Base-by-base conservation (phyloP, 2,329 filamentous ascomycete genomes). In the Colletotrichum sp. region DNA sequence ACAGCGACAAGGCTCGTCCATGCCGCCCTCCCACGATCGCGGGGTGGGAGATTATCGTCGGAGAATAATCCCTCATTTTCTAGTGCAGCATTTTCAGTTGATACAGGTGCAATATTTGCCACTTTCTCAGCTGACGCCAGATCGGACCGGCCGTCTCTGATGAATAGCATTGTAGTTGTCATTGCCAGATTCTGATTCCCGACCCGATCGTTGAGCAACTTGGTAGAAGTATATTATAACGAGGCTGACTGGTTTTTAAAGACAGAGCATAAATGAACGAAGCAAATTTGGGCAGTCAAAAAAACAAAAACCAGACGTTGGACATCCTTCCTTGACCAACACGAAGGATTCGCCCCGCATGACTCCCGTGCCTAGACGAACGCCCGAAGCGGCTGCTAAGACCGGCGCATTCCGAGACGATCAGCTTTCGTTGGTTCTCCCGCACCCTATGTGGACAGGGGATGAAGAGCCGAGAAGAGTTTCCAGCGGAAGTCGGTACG, bases 1-100 rank as follows among this genome's bases (percentile, higher is more conserved):
- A 72, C 64, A 16, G 70, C 34, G n/a, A 69, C 8, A 2, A 72
- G 70, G 21, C 64, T 72, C 1, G 34, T 36, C 70, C 70, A 72
- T 26, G 64, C 70, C 4, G 64, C 52, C 18, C 21, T 69, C 1
- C 70, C 64, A 52, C 16, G 52, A 18, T 72, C 70, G 3, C 36
- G 70, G 7, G 70, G 64, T 12, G 52, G 64, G 6, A 72, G 52
- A 3, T 49, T 34, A 8, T 67, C 26, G 5, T 15, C 36, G n/a
- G 8, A 16, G 4, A 30, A 10, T 12, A 44, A 8, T 8, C 16
- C 69, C 9, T 55, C 30, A 21, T n/a, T 39, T 4, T 36, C 59
- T 1, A 21, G 13, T 15, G 39, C n/a, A 8, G 15, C 10, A 12
- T 2, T 5, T 26, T 26, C 26, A 6, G 9, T 12, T 9, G 15